Base-by-base conservation (phyloP, 2,329 filamentous ascomycete species). In the Fusarium sp. region DNA sequence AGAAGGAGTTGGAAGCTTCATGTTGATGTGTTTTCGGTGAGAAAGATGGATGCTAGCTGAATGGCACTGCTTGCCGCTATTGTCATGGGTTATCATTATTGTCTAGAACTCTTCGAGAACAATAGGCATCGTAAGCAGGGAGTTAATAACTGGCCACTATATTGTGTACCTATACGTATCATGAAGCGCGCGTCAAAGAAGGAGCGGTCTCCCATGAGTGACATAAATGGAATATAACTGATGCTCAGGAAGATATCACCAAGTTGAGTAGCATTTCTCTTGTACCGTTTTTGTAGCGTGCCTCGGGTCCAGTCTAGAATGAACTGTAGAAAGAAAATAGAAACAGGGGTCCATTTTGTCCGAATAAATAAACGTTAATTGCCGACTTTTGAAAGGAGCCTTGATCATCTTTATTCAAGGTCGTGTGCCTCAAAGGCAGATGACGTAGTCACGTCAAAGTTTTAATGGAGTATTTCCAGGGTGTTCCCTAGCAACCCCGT, bases 371-470 rank as follows among this genome's bases (percentile, higher is more conserved):
- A 47, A 28, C 15, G 25, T 28, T 21, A 60, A 42, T 7, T 38
- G 50, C 33, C 25, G 32, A 23, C 23, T 30, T 43, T 33, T 50
- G 5, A 47, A 38, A 52, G 38, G 40, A 44, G 59, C 60, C 59
- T 65, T 73, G 42, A 62, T 46, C 32, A 10, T 38, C n/a, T 54
- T 33, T 33, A 53, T 40, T 49, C n/a, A 30, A 33, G 44, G 53
- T 21, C 38, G 13, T 35, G 40, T 58, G 40, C 40, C 4, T 30
- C 19, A 28, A 2, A 23, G 56, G 32, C 23, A 35, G 37, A 69
- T 78, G 76, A 78, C 76, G 76, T 78, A 66, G 74, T 25, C 15
- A 13, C 30, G n/a, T 10, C 54, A 33, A 49, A n/a, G 56, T 37
- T 35, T 37, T 23, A 50, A 50, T 50, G 32, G 56, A 9, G 23